Conservation (phyloP, 75 land plant genomes). For the Picea glauca region DNA sequence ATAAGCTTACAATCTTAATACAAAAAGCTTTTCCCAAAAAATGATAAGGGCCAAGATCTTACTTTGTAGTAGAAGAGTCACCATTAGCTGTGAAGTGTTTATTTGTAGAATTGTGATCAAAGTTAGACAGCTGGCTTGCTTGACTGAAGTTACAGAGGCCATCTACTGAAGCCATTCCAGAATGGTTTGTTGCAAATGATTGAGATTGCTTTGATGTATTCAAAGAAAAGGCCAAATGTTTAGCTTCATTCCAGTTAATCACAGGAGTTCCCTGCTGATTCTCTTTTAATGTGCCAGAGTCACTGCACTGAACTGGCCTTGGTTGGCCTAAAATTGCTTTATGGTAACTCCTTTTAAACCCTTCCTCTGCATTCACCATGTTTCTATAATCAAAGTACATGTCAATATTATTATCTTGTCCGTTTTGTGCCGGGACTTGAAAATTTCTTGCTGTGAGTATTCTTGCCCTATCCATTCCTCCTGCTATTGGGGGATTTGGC, state of each 20-base stretch:
- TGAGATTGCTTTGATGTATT: not conserved
- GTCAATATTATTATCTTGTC: not conserved
- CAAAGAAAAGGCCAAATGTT: not conserved
- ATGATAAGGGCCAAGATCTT: not conserved
- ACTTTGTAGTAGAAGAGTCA: conserved; percentile 2
- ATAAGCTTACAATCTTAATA: not conserved
- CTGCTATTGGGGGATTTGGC: not conserved
- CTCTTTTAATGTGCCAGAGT: not conserved
- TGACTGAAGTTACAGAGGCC: not conserved
- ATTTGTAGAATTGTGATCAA: not conserved
- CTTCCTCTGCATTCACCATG: not conserved
- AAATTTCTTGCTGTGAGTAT: not conserved
- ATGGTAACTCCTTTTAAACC: conserved; percentile 1
- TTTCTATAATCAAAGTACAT: not conserved
- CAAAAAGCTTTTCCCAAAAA: no score
- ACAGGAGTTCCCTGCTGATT: not conserved
- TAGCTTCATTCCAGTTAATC: not conserved
- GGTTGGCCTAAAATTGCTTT: conserved; percentile 4
- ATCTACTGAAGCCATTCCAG: not conserved
- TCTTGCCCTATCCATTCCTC: not conserved
- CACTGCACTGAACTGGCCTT: not conserved
- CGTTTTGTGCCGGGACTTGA: not conserved
- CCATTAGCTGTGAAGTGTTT: not conserved
- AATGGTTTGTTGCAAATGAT: not conserved
- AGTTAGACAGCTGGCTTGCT: not conserved